These are phyloP conservation scores for Polyporus tsugae DNA, from an alignment of 1,284 basidiomycete species.

Conservation along the genomic window DNA sequence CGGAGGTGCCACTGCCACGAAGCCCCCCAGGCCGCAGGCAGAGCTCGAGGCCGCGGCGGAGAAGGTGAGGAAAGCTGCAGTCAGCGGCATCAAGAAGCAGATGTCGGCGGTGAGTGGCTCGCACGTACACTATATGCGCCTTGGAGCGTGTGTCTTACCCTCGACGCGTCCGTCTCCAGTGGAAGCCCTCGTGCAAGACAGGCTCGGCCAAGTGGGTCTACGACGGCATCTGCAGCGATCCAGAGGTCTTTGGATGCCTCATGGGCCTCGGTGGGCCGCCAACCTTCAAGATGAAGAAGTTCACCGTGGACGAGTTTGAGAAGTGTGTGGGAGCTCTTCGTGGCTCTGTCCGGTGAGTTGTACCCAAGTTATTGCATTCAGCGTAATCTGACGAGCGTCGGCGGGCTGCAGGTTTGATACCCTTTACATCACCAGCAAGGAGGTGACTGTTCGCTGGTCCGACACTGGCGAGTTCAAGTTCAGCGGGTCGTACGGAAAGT, in stretches of 20 bases:
- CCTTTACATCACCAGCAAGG: constrained; percentile 50
- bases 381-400: not conserved
- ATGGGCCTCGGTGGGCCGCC: constrained; percentile 55
- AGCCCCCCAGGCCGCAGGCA: constrained; percentile 49
- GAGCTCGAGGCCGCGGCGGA: constrained; percentile 54
- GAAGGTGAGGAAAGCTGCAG: constrained; percentile 54
- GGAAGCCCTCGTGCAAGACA: constrained; percentile 60
- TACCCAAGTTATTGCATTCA: not conserved
- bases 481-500: constrained; percentile 53
- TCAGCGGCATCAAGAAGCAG: constrained; percentile 63
- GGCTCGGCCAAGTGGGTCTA: constrained; percentile 59
- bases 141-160: constrained; percentile 2
- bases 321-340: constrained; percentile 43
- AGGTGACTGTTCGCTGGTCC: constrained; percentile 60
- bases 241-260: constrained; percentile 58
- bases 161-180: constrained; percentile 43
- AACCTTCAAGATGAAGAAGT: constrained; percentile 61
- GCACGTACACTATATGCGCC: constrained; percentile 16
- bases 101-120: constrained; percentile 50
- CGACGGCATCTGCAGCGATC: constrained; percentile 62
- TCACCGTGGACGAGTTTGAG: constrained; percentile 54
- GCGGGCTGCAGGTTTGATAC: constrained; percentile 46
- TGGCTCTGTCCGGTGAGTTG: constrained; percentile 39
- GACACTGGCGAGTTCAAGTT: constrained; percentile 61
- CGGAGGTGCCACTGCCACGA: constrained; percentile 22